Base-by-base conservation (phyloP, 345 rosid genomes). In the Melastoma malabathricum region DNA sequence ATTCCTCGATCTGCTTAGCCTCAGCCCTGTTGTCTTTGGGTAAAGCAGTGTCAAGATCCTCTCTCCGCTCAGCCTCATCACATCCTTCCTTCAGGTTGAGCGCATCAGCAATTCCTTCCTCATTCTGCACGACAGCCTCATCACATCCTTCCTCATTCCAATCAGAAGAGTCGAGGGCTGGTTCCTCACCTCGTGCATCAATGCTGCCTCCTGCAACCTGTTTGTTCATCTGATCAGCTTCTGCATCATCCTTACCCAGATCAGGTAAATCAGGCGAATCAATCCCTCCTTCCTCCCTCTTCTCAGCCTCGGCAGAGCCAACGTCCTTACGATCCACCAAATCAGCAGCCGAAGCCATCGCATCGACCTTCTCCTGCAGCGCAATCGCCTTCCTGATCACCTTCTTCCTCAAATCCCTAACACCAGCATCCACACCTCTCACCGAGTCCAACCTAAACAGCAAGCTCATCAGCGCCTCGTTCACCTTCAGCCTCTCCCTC, bases 391-490 rank as follows among this genome's bases (percentile, higher is more conserved):
- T 77, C 67, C 60, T 67, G 59, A 68, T 80, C 15, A 69, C 79
- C 25, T 72, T 52, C 66, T 68, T 77, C 60, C 88, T 70, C 51
- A 10, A 76, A 43, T 72, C 83, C 68, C 88, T 68, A 17, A 80
- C 83, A 0, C 81, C 82, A 14, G 62, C 51, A 54, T 72, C 84
- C 34, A 78, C 72, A 2, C 87, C 81, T 20, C 70, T 66, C 3
- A 80, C 72, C 0, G 83, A 68, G 60, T 83, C 93, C 70, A 83
- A 54, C 51, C 61, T 68, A 3, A 80, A 43, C 3, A 83, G 63
- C 75, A 75, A 58, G 9, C 57, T 66, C 87, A 83, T 83, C 66
- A 83, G 46, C 75, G 48, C 61, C 70, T 83, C 87, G 43, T 50
- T 74, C 38, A 80, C 50, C 60, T 57, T 74, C 64, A 78, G 10